Evolutionary conservation across 352 stramenopile genomes (phyloP), one percentile per base, ranked within the genome.

Genomic region (Phytophthora tentaculata): DNA sequence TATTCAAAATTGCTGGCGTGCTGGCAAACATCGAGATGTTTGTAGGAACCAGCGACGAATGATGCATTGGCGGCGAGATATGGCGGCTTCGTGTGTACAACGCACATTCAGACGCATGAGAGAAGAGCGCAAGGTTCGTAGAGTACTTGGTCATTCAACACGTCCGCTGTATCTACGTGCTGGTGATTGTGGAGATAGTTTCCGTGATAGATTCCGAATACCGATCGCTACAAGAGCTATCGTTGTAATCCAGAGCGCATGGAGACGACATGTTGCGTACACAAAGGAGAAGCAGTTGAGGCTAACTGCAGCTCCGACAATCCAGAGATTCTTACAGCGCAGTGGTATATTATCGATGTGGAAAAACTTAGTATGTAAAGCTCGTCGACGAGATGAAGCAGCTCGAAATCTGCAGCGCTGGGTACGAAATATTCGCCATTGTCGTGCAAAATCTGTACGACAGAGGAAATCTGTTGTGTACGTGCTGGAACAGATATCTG

Each of bases 21-120:
- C 47, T 6, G 62, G 51, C 7, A 14, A 24, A 3, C 37, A 45
- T 16, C 69, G 68, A 45, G 9, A 37, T 32, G 1, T n/a, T 19
- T 73, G 63, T 32, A 63, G 76, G 13, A 6, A 70, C 32, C 49
- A 69, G 4, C 76, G 81, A 22, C 61, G 64, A 10, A 73, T 79
- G 60, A 35, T 69, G 14, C 29, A 56, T 2, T 41, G 88, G 5
- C 51, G 41, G 0, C 76, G 52, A 5, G 26, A 75, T 5, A 47
- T 85, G n/a, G 83, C 83, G 12, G 83, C 77, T 0, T 76, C 63
- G n/a, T 81, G 65, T 51, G 65, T 93, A 4, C 83, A 93, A 56
- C 74, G 74, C 13, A 77, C 76, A 12, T 89, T 81, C 24, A 64
- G 55, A 23, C 73, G 65, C 12, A 76, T 71, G 16, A 62, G 56